phyloP scores from a whole-genome alignment of 257 asterid species.

The Ocimum tenuiflorum region DNA sequence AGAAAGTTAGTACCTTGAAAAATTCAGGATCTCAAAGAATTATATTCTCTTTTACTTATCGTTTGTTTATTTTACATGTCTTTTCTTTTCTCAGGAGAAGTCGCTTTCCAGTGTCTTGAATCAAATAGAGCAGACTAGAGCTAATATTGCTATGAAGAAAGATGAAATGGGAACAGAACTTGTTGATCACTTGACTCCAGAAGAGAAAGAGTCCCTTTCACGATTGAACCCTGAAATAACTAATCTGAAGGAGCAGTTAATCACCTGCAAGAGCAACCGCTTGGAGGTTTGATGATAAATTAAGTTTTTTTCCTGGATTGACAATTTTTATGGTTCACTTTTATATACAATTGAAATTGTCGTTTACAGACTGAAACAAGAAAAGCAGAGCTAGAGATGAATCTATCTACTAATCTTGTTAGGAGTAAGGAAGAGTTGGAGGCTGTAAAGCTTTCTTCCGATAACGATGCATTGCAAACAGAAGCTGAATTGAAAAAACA shows the following conservation, averaged over 20 bases:
- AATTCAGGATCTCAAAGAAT: neutral
- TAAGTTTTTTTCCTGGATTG: neutral
- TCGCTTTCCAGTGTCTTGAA: conserved; percentile 59
- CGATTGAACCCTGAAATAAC: conserved; percentile 93
- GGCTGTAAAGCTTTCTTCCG: conserved; percentile 69
- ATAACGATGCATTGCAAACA: conserved; percentile 52
- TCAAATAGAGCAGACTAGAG: conserved; percentile 80
- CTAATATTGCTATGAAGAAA: conserved; percentile 70
- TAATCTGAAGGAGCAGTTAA: conserved; percentile 59
- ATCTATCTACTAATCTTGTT: conserved; percentile 85
- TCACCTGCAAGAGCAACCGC: conserved; percentile 65
- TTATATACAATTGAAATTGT: conserved; percentile 11
- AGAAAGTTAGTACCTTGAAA: conserved; percentile 52
- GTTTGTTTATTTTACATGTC: neutral
- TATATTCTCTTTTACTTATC: neutral
- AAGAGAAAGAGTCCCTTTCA: conserved; percentile 75
- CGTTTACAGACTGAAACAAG: conserved; percentile 73
- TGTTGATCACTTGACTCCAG: conserved; percentile 91
- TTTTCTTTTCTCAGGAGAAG: conserved; percentile 61
- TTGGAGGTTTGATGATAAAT: conserved; percentile 64
- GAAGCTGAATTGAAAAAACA: conserved; percentile 81
- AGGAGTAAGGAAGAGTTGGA: conserved; percentile 90
- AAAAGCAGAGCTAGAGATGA: conserved; percentile 95
- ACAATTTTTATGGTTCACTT: conserved; percentile 7
- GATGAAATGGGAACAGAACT: conserved; percentile 96